Conservation (phyloP, 2,329 filamentous ascomycete species). For the Apiospora kogelbergensis region DNA sequence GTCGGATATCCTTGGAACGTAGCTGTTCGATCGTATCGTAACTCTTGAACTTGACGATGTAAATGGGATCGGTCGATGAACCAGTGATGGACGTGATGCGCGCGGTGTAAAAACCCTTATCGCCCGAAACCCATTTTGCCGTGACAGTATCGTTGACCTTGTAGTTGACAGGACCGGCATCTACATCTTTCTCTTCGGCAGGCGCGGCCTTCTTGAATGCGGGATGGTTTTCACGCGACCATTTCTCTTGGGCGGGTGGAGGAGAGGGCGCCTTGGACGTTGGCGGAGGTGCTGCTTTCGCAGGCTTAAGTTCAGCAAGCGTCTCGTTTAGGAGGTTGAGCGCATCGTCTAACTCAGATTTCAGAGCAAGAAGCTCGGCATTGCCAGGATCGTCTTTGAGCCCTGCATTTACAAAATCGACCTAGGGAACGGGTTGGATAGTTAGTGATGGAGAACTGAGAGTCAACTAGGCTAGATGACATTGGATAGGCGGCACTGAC, state of each 20-base stretch:
- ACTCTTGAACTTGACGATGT: conserved; percentile 91
- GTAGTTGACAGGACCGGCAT: conserved; percentile 59
- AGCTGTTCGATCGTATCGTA: conserved; percentile 85
- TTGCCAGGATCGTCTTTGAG: conserved; percentile 81
- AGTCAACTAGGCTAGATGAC: neutral
- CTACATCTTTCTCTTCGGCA: conserved; percentile 52
- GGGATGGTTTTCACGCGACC: conserved; percentile 78
- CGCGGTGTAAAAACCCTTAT: conserved; percentile 88
- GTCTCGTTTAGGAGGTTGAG: conserved; percentile 77
- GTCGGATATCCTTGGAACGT: conserved; percentile 79
- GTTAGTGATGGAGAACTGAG: neutral
- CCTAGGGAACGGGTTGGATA: conserved; percentile 43
- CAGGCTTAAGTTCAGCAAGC: conserved; percentile 76
- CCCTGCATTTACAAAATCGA: conserved; percentile 74
- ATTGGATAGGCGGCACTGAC: conserved; percentile 33
- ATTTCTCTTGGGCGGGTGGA: conserved; percentile 66
- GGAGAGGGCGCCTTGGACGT: conserved; percentile 43
- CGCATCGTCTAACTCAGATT: conserved; percentile 78
- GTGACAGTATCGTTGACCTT: conserved; percentile 87
- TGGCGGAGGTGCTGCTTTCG: conserved; percentile 47
- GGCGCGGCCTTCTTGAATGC: conserved; percentile 63
- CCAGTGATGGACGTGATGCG: conserved; percentile 93
- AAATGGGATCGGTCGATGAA: conserved; percentile 86
- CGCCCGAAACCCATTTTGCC: conserved; percentile 87
- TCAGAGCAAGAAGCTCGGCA: conserved; percentile 72